Evolutionary conservation across 1,284 basidiomycete species (phyloP).

Genomic region (Ceratobasidium sp.): DNA sequence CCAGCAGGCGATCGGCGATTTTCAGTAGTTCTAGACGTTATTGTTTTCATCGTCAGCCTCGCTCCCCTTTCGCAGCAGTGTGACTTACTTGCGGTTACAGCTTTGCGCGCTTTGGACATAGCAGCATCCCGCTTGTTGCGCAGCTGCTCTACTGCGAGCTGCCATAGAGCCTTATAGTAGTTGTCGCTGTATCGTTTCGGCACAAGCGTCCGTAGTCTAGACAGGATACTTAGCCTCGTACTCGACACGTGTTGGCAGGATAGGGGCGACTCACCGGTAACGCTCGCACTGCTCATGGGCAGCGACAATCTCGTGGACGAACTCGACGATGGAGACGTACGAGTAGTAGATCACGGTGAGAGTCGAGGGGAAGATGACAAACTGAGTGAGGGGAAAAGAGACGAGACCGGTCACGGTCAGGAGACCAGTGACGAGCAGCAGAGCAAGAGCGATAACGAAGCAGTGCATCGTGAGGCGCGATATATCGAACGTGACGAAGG

Average conservation of each 20-base stretch:
- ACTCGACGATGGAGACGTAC: background rate
- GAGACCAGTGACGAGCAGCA: slow-evolving; percentile 5
- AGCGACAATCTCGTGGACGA: background rate
- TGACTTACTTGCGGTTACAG: too few species aligned
- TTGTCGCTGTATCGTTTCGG: background rate
- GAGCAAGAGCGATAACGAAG: background rate
- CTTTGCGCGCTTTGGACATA: too few species aligned
- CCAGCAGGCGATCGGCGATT: too few species aligned
- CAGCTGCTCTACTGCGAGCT: too few species aligned
- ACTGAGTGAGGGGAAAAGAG: background rate
- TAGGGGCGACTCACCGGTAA: slow-evolving; percentile 8
- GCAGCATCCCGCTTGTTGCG: too few species aligned
- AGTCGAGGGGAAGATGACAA: background rate
- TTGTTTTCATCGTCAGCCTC: too few species aligned
- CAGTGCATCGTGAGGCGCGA: background rate
- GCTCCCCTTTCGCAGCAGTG: too few species aligned
- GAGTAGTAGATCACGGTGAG: background rate
- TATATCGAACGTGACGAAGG: background rate
- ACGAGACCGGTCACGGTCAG: background rate
- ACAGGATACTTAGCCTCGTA: background rate
- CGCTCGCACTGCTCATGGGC: too few species aligned
- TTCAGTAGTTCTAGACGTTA: too few species aligned
- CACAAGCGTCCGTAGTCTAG: too few species aligned
- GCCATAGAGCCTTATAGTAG: background rate
- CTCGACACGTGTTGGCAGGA: background rate